Conservation (phyloP, 2,329 filamentous ascomycete species). For the Trichoderma simmonsii region DNA sequence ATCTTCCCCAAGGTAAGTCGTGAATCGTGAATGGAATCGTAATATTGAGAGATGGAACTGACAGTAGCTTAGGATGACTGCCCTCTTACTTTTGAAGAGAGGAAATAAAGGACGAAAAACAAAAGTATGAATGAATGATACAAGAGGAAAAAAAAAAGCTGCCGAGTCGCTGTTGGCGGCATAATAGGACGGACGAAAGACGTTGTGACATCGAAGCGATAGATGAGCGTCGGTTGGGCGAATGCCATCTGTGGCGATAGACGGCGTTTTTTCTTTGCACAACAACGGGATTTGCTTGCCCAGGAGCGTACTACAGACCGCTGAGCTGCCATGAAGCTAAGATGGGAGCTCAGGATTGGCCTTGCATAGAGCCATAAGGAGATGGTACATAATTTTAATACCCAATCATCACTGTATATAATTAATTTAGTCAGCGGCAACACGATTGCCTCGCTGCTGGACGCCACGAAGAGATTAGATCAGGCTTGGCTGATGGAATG, state of each 20-base stretch:
- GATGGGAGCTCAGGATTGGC: slow-evolving; percentile 16
- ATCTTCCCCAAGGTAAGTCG: slow-evolving; percentile 87
- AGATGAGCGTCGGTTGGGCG: neutral
- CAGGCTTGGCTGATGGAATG: neutral
- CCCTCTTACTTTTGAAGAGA: slow-evolving; percentile 66
- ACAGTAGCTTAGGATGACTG: slow-evolving; percentile 66
- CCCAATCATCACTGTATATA: slow-evolving; percentile 18
- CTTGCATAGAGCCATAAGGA: neutral
- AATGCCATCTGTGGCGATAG: neutral
- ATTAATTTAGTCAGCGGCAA: neutral
- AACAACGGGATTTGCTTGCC: neutral
- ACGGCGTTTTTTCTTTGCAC: slow-evolving; percentile 2
- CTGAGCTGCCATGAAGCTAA: neutral
- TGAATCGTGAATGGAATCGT: slow-evolving; percentile 19
- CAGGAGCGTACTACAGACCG: neutral
- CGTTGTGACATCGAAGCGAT: neutral
- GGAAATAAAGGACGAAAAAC: slow-evolving; percentile 37
- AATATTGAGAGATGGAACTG: neutral
- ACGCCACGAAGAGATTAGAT: neutral
- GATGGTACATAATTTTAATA: slow-evolving; percentile 17
- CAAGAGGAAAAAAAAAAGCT: neutral
- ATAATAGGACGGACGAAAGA: neutral
- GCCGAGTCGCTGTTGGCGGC: neutral
- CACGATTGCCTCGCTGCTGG: neutral
- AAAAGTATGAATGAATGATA: slow-evolving; percentile 28